Base-by-base conservation (phyloP, 495 filamentous ascomycete genomes). In the Xylaria nigripes region DNA sequence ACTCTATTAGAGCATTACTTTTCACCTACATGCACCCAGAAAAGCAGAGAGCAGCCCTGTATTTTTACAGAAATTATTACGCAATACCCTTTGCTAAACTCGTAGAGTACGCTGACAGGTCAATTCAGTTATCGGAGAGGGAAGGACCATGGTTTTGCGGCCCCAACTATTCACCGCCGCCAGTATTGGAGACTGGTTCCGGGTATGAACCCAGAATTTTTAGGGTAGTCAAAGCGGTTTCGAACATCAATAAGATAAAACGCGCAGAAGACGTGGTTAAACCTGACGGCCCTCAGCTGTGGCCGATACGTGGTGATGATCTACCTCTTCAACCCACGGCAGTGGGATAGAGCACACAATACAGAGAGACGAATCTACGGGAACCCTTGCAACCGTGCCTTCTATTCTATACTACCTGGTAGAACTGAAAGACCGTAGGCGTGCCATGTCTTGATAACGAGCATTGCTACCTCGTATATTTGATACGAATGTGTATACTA, bases 1-100 rank as follows among this genome's bases (percentile, higher is more conserved):
- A 54, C 19, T 54, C 32, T n/a, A 30, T 32, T 34, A 36, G 44
- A 30, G 51, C 44, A 2, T 25, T 54, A 5, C 8, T 48, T 42
- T 54, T 54, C 34, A 32, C 34, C 24, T 27, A 48, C 18, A 9
- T 54, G 25, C 15, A 45, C 5, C 0, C 12, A 47, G 12, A 42
- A 6, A 41, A 9, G 23, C 51, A 48, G 19, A 19, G 12, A 3
- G 32, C 24, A 19, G 13, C 4, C 8, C 19, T 54, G 51, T 42
- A 18, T 15, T 18, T 30, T 32, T 30, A 54, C 24, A 1, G 44
- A 7, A 9, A 3, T 24, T 54, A 54, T 42, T 42, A 54, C 19
- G 19, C 3, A 1, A 45, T 54, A 22, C 30, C 43, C 16, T 19
- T 45, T 15, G n/a, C 3, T 24, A 47, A 6, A 13, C 44, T 54